These are phyloP conservation scores for Candida easanensis DNA, from an alignment of 805 yeast genomes.

Conservation along the genomic window DNA sequence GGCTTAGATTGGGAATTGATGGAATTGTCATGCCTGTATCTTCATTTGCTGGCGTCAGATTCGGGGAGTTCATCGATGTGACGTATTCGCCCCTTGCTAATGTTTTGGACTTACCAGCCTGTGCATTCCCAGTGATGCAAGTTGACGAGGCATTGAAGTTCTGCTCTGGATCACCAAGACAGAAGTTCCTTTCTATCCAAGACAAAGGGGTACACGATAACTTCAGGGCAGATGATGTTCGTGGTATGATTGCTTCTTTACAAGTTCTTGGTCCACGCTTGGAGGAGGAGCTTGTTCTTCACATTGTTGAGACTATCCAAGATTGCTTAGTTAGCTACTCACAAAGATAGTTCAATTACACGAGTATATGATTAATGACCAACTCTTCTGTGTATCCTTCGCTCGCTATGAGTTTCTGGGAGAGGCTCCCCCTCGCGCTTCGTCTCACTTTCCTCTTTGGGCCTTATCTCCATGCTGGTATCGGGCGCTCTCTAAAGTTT, in stretches of 20 bases:
- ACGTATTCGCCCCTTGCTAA: conserved; percentile 54
- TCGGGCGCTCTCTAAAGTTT: too few species aligned
- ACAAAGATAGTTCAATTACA: too few species aligned
- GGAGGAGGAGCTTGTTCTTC: conserved; percentile 23
- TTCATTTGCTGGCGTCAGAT: conserved; percentile 33
- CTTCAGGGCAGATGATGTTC: conserved; percentile 19
- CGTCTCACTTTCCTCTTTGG: conserved; percentile 11
- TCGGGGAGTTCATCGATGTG: conserved; percentile 44
- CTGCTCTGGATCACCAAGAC: not conserved
- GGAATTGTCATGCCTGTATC: conserved; percentile 49
- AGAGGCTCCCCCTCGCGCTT: not conserved
- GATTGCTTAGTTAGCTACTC: not conserved
- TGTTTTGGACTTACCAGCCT: conserved; percentile 54
- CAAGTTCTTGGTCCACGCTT: conserved; percentile 24
- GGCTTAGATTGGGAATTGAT: conserved; percentile 44
- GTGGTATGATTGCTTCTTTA: conserved; percentile 9
- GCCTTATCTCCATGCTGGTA: conserved; percentile 7
- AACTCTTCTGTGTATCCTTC: too few species aligned
- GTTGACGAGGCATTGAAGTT: conserved; percentile 37
- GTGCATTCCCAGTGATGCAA: conserved; percentile 54
- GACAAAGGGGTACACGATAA: conserved; percentile 37
- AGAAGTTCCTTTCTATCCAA: not conserved
- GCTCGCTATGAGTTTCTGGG: not conserved
- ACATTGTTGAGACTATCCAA: conserved; percentile 11
- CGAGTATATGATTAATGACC: too few species aligned